A percentile compares a stretch with the other conserved stretches of the same genome.
phyloP scores from a whole-genome alignment of 768 basidiomycete species.

The Holtermanniella nyarrowii region DNA sequence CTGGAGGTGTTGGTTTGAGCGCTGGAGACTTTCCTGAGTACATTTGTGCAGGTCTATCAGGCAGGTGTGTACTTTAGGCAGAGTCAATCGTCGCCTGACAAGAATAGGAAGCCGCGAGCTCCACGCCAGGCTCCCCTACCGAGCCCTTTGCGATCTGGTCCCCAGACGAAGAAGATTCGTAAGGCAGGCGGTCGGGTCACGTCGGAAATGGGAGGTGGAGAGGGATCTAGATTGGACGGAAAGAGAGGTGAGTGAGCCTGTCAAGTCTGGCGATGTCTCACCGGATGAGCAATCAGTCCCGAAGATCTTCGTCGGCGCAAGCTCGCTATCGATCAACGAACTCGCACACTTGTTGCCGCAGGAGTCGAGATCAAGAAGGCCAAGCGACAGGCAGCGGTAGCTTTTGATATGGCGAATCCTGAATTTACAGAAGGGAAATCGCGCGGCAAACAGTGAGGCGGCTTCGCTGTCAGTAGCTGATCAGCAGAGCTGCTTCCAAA shows the following conservation, averaged over 20 bases:
- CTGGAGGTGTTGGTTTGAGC: constrained; percentile 28
- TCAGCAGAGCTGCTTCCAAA: constrained; percentile 16
- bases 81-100: constrained; percentile 8
- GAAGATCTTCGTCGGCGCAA: constrained; percentile 23
- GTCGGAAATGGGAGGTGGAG: constrained; percentile 26
- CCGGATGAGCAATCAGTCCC: constrained; percentile 23
- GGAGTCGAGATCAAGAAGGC: constrained; percentile 23
- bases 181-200: constrained; percentile 31
- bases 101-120: constrained; percentile 21
- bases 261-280: background rate
- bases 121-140: constrained; percentile 11
- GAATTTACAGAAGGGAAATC: constrained; percentile 32
- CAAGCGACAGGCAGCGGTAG: constrained; percentile 17
- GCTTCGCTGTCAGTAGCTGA: background rate
- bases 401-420: constrained; percentile 24
- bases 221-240: constrained; percentile 21
- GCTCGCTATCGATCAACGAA: constrained; percentile 13
- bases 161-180: constrained; percentile 12
- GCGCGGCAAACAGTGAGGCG: constrained; percentile 21
- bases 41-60: constrained; percentile 26
- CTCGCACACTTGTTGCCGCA: constrained; percentile 2
- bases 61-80: constrained; percentile 14
- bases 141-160: constrained; percentile 3
- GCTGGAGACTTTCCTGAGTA: constrained; percentile 37
- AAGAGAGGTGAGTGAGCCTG: constrained; percentile 16